Conservation (phyloP, 1,139 yeast species). For the Candida tropicalis region DNA sequence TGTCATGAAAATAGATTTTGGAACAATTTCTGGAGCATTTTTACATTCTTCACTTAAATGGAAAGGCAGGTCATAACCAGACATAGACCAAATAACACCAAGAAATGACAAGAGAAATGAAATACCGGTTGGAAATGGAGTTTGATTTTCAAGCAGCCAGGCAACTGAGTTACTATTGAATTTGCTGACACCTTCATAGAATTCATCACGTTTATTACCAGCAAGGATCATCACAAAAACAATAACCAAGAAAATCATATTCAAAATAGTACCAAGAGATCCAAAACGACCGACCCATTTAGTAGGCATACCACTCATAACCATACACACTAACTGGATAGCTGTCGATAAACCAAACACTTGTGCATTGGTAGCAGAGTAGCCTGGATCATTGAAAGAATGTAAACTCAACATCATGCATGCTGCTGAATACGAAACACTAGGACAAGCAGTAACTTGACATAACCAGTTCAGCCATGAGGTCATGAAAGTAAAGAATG, state of each 20-base stretch:
- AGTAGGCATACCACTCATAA: constrained; percentile 54
- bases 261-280: constrained; percentile 51
- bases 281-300: constrained; percentile 60
- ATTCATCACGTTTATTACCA: constrained; percentile 48
- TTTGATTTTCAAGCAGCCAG: constrained; percentile 62
- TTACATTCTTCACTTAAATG: constrained; percentile 74
- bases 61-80: constrained; percentile 76
- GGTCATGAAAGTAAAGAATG: constrained; percentile 59
- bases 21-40: constrained; percentile 66
- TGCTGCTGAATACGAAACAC: constrained; percentile 65
- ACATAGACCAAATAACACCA: constrained; percentile 76
- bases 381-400: constrained; percentile 36
- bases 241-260: constrained; percentile 53
- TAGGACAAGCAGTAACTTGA: constrained; percentile 53
- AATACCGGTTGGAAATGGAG: constrained; percentile 70
- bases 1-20: constrained; percentile 67
- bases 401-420: constrained; percentile 60
- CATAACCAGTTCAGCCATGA: constrained; percentile 59
- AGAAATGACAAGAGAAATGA: constrained; percentile 62
- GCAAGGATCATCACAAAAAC: constrained; percentile 61
- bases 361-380: constrained; percentile 52
- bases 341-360: constrained; percentile 53
- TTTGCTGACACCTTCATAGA: constrained; percentile 35
- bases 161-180: constrained; percentile 55
- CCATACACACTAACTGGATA: constrained; percentile 52